Evolutionary conservation across 495 filamentous ascomycete genomes (phyloP).

Genomic region (Halenospora varia): DNA sequence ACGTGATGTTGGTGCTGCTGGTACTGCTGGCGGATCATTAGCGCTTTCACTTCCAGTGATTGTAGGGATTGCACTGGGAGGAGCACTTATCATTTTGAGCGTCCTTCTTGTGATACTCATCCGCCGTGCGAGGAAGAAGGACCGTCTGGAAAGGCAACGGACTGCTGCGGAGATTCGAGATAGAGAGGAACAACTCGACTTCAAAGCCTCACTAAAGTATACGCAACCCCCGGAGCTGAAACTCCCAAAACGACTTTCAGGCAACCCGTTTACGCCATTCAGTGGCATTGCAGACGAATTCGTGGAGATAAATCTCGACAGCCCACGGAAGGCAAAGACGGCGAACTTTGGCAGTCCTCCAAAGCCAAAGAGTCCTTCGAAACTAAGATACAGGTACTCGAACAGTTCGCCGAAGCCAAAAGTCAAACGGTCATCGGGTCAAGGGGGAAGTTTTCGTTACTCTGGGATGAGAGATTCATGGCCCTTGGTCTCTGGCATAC

Average conservation of each 20-base stretch:
- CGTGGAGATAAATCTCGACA: too few species aligned
- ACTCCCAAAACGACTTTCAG: neutral
- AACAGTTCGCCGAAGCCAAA: neutral
- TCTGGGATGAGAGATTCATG: constrained; percentile 15
- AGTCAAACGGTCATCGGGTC: neutral
- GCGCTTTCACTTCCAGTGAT: constrained; percentile 11
- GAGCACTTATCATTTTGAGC: constrained; percentile 37
- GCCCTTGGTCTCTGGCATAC: constrained; percentile 13
- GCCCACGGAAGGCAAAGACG: too few species aligned
- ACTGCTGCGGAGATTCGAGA: neutral
- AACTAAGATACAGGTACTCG: too few species aligned
- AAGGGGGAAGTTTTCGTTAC: constrained; percentile 4
- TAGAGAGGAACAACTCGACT: neutral
- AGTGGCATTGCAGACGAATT: too few species aligned
- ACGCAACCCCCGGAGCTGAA: too few species aligned
- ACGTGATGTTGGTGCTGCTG: too few species aligned
- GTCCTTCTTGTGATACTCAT: constrained; percentile 32
- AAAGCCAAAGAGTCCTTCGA: too few species aligned
- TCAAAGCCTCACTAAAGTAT: too few species aligned
- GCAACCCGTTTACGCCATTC: too few species aligned
- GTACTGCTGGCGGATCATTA: constrained; percentile 4
- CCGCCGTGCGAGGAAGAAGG: constrained; percentile 38
- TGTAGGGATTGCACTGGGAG: constrained; percentile 40
- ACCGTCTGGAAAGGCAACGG: constrained; percentile 25
- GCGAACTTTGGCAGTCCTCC: too few species aligned